Evolutionary conservation across 2,329 filamentous ascomycete genomes (phyloP), one percentile per base, ranked within the genome.

Genomic region (Hypoxylon sp.): DNA sequence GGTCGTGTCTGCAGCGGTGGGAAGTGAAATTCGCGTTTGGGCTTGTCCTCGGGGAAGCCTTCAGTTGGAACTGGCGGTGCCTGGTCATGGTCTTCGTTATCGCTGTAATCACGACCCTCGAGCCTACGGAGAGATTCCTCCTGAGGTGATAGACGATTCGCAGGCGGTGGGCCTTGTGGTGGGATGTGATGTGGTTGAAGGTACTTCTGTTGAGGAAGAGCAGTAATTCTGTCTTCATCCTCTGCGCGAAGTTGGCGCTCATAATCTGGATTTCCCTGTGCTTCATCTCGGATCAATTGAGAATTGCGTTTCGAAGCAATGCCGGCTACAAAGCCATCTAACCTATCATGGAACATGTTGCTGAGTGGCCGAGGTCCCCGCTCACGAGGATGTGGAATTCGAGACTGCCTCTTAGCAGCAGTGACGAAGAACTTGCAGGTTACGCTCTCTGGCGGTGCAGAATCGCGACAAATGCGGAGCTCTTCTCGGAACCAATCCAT

Each of bases 401-500:
- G 73, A 62, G 67, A 78, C 54, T 80, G 78, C 55, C 89, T 83
- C 70, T 91, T 90, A 6, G 93, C 87, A 0, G 91, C 88, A 0
- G 95, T 98, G 70, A 97, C 92, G 79, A 93, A 97, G 82, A 97
- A 97, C 77, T 97, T 94, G 82, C 94, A 97, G 22, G 92, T 92
- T 7, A 97, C 92, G 28, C 92, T 91, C 75, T 96, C 93, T 0
- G 92, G 91, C 1, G 95, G 95, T 8, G 95, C 94, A 51, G 89
- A 91, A 78, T 97, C 93, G 72, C 93, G 88, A 79, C 95, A 97
- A 73, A 97, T 97, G 49, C 93, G 88, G 62, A 97, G 84, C 78
- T 97, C 95, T 79, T 97, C 94, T 70, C 93, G 92, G 84, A 97
- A 98, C 95, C 95, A 98, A 76, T 97, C 93, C 89, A 98, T 93